These are phyloP conservation scores for Jacaranda mimosifolia DNA, from an alignment of 257 asterid genomes.

Conservation along the genomic window DNA sequence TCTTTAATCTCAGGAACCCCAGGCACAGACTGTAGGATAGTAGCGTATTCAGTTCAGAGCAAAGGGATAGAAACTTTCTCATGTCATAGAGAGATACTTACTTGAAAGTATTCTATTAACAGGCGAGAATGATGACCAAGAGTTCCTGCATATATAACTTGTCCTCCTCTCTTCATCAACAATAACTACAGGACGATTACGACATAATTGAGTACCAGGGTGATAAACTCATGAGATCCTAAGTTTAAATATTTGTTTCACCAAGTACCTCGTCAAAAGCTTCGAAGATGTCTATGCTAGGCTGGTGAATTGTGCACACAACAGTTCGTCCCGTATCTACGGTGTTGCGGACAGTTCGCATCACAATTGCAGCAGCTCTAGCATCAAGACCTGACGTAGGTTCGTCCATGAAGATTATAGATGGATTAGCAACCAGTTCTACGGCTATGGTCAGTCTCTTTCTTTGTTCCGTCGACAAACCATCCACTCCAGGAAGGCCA, in stretches of 20 bases:
- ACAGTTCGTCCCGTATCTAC: slow-evolving; percentile 90
- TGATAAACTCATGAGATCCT: not conserved
- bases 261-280: slow-evolving; percentile 84
- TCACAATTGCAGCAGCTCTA: slow-evolving; percentile 92
- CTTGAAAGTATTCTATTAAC: slow-evolving; percentile 75
- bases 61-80: not conserved
- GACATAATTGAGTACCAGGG: not conserved
- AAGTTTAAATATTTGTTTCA: not conserved
- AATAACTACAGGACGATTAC: slow-evolving; percentile 53
- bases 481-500: slow-evolving; percentile 91
- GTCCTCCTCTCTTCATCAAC: slow-evolving; percentile 96
- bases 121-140: slow-evolving; percentile 79
- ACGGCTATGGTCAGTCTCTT: slow-evolving; percentile 90
- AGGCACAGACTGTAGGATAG: slow-evolving; percentile 60
- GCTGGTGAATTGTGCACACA: slow-evolving; percentile 92
- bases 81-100: slow-evolving; percentile 40
- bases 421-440: slow-evolving; percentile 90
- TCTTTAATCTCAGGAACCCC: slow-evolving; percentile 81
- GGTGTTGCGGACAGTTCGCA: slow-evolving; percentile 85
- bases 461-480: slow-evolving; percentile 89
- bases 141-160: slow-evolving; percentile 73
- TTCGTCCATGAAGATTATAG: slow-evolving; percentile 93
- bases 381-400: slow-evolving; percentile 95
- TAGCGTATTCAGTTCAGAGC: slow-evolving; percentile 27
- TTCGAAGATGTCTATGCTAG: slow-evolving; percentile 88